These are phyloP conservation scores for Nigrospora osmanthi DNA, from an alignment of 2,329 filamentous ascomycete genomes.

Conservation along the genomic window DNA sequence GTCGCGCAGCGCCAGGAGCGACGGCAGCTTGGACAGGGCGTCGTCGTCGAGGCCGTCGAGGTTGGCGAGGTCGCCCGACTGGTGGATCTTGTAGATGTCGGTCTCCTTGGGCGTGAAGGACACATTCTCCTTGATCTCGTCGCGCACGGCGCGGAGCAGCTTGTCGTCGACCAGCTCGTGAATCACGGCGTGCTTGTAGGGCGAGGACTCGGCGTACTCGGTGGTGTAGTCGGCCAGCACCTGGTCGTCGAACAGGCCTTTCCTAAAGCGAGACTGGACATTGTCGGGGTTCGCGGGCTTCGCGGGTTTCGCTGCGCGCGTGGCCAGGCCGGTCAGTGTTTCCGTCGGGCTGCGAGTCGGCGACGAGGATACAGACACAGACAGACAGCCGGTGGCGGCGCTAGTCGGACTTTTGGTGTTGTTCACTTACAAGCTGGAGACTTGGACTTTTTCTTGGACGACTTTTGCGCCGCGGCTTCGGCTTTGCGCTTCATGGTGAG, in stretches of 20 bases:
- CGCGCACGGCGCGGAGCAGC: slow-evolving; percentile 78
- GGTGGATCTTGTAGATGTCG: slow-evolving; percentile 99
- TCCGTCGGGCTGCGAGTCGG: no score
- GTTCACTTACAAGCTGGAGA: slow-evolving; percentile 23
- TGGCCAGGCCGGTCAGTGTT: not conserved
- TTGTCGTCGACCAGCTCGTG: slow-evolving; percentile 68
- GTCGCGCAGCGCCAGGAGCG: slow-evolving; percentile 85
- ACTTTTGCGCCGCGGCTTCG: slow-evolving; percentile 30
- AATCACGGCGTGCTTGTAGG: slow-evolving; percentile 93
- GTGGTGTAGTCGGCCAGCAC: slow-evolving; percentile 51
- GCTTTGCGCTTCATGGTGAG: slow-evolving; percentile 55
- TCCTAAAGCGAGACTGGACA: slow-evolving; percentile 52
- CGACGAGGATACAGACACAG: no score
- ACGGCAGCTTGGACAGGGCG: slow-evolving; percentile 78
- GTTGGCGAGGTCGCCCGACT: slow-evolving; percentile 95
- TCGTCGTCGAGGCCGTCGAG: slow-evolving; percentile 86
- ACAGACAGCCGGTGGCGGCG: no score
- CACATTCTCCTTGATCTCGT: slow-evolving; percentile 84
- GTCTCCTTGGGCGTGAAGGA: slow-evolving; percentile 98
- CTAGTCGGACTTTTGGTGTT: not conserved
- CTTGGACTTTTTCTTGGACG: slow-evolving; percentile 44
- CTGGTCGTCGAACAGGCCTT: slow-evolving; percentile 55
- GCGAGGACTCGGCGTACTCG: slow-evolving; percentile 55
- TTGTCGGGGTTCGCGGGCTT: slow-evolving; percentile 40
- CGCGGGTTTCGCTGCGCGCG: no score